Evolutionary conservation across 306 rosid genomes (phyloP).

Genomic region (Vigna nakashimae): DNA sequence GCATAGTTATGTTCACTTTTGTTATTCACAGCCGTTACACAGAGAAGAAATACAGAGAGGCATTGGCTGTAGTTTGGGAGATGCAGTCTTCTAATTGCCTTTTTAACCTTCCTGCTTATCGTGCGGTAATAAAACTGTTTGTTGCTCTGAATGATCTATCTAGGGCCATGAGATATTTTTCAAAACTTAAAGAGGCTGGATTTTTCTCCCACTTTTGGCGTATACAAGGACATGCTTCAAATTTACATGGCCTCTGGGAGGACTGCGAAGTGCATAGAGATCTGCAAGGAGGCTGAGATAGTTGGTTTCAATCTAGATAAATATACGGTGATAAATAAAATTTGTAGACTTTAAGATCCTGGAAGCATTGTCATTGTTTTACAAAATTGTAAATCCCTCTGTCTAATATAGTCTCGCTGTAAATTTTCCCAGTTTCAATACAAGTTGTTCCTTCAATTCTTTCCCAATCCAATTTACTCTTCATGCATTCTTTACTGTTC

Average conservation of each 20-base stretch:
- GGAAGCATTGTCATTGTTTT: slow-evolving; percentile 24
- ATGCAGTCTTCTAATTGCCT: slow-evolving; percentile 83
- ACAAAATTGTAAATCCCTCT: slow-evolving; percentile 3
- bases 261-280: slow-evolving; percentile 73
- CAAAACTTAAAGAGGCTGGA: slow-evolving; percentile 83
- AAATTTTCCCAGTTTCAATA: no score
- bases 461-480: no score
- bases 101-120: slow-evolving; percentile 80
- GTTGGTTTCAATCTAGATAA: slow-evolving; percentile 73
- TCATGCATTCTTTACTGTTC: no score
- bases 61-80: slow-evolving; percentile 87
- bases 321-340: slow-evolving; percentile 28
- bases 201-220: slow-evolving; percentile 68
- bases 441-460: no score
- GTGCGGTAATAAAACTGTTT: slow-evolving; percentile 72
- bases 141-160: slow-evolving; percentile 77
- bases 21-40: slow-evolving; percentile 48
- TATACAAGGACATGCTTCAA: slow-evolving; percentile 70
- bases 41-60: slow-evolving; percentile 71
- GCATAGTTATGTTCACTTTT: slow-evolving; percentile 72
- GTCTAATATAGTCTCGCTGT: neutral
- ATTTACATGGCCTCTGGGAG: slow-evolving; percentile 75
- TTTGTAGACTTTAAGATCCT: slow-evolving; percentile 29
- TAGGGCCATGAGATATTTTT: slow-evolving; percentile 76
- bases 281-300: slow-evolving; percentile 71